Conservation (phyloP, 768 basidiomycete genomes). For the Auriscalpium orientale region DNA sequence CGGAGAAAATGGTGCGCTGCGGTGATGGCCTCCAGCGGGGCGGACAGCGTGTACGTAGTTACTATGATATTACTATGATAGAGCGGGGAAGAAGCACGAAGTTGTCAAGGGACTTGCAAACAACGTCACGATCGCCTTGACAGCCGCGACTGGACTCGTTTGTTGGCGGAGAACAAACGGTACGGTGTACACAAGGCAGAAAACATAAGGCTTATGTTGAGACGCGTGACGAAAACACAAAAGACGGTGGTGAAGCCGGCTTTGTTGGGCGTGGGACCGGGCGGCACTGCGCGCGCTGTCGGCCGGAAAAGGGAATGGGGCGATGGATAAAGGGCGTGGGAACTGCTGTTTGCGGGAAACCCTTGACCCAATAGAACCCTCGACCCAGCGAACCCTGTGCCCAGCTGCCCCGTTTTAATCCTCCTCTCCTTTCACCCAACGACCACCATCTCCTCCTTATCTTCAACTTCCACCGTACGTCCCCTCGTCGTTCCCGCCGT, state of each 20-base stretch:
- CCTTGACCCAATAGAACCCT: slow-evolving; percentile 17
- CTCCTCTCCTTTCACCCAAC: slow-evolving; percentile 11
- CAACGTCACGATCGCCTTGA: not conserved
- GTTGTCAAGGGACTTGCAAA: not conserved
- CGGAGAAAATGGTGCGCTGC: too few relatives aligned
- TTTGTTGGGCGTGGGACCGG: not conserved
- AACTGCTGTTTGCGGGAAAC: slow-evolving; percentile 11
- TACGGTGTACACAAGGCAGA: too few relatives aligned
- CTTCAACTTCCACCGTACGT: slow-evolving; percentile 7
- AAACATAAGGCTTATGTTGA: too few relatives aligned
- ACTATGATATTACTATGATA: too few relatives aligned
- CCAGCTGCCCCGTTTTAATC: slow-evolving; percentile 19
- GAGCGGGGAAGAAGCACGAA: not conserved
- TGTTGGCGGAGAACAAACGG: too few relatives aligned
- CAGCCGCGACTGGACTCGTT: not conserved
- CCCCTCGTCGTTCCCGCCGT: slow-evolving; percentile 1
- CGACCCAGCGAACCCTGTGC: slow-evolving; percentile 17
- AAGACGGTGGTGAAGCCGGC: not conserved
- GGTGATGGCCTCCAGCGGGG: too few relatives aligned
- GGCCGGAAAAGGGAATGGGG: not conserved
- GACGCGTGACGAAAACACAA: not conserved
- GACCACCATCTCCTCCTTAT: slow-evolving; percentile 10
- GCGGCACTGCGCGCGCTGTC: not conserved
- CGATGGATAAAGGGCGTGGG: slow-evolving; percentile 7
- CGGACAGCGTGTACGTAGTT: too few relatives aligned